Conservation (phyloP, 1,139 yeast species). For the Blastobotrys capitulatus region DNA sequence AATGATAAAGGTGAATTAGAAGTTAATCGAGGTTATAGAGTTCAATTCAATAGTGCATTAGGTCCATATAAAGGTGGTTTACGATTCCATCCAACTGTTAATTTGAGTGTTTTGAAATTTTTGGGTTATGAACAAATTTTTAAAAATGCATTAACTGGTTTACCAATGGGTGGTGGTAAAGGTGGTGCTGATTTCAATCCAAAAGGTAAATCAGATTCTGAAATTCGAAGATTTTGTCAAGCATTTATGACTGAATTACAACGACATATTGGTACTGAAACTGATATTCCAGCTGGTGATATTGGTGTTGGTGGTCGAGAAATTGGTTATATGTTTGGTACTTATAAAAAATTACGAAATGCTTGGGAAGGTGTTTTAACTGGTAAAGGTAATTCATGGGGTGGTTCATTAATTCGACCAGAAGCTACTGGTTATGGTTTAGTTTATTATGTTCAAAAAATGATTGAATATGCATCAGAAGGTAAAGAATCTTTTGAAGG, state of each 20-base stretch:
- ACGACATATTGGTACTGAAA: conserved; percentile 93
- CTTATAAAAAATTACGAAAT: conserved; percentile 88
- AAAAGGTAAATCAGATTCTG: conserved; percentile 85
- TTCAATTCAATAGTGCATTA: conserved; percentile 95
- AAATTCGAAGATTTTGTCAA: conserved; percentile 93
- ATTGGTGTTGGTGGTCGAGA: conserved; percentile 93
- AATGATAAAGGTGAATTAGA: conserved; percentile 87
- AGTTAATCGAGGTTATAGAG: conserved; percentile 97
- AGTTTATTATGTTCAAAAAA: conserved; percentile 94
- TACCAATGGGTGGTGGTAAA: conserved; percentile 99
- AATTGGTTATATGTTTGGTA: conserved; percentile 92
- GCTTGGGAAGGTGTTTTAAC: conserved; percentile 96
- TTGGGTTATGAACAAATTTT: conserved; percentile 98
- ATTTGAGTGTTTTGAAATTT: conserved; percentile 89
- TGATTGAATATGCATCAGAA: conserved; percentile 87
- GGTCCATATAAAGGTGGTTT: conserved; percentile 99
- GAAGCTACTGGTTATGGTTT: conserved; percentile 99
- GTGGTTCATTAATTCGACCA: conserved; percentile 98
- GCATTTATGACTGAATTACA: conserved; percentile 94
- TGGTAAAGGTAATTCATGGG: conserved; percentile 97
- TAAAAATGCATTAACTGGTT: conserved; percentile 96
- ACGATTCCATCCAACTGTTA: conserved; percentile 96
- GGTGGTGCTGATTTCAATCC: conserved; percentile 99
- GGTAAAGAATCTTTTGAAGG: conserved; percentile 89
- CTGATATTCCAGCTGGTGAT: conserved; percentile 98